Conservation (phyloP, 2,329 filamentous ascomycete species). For the Epichloe uncinata region DNA sequence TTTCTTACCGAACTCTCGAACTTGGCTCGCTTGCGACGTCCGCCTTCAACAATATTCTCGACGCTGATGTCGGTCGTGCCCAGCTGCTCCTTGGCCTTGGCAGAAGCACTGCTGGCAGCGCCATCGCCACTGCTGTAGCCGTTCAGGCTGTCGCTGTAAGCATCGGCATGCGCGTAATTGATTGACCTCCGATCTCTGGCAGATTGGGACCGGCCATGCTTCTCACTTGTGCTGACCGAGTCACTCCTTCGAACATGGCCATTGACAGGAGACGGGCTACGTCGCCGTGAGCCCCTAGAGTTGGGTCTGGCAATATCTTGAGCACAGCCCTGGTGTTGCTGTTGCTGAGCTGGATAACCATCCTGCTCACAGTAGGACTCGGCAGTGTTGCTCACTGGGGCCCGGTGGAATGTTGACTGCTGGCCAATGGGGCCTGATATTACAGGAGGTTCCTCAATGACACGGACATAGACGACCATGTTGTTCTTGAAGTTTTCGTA, state of each 20-base stretch:
- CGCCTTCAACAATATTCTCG: slow-evolving; percentile 95
- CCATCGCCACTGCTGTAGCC: slow-evolving; percentile 83
- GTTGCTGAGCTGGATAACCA: slow-evolving; percentile 28
- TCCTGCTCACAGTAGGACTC: slow-evolving; percentile 43
- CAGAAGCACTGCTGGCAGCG: slow-evolving; percentile 56
- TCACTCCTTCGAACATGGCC: slow-evolving; percentile 62
- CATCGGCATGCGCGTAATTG: slow-evolving; percentile 40
- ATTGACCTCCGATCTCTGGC: slow-evolving; percentile 50
- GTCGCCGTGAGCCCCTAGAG: slow-evolving; percentile 58
- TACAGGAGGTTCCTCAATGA: slow-evolving; percentile 49
- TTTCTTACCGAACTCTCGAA: slow-evolving; percentile 86
- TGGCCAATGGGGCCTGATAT: slow-evolving; percentile 35
- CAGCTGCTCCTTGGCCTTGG: slow-evolving; percentile 71
- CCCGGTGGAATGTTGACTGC: slow-evolving; percentile 32
- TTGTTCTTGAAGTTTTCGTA: slow-evolving; percentile 92
- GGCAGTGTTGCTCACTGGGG: slow-evolving; percentile 25
- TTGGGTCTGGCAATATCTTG: slow-evolving; percentile 53
- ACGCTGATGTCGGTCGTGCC: slow-evolving; percentile 95
- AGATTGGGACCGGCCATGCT: slow-evolving; percentile 57
- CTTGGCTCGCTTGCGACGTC: slow-evolving; percentile 87
- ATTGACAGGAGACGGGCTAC: slow-evolving; percentile 63
- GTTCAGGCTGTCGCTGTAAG: slow-evolving; percentile 49
- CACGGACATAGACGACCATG: slow-evolving; percentile 87
- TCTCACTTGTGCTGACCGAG: slow-evolving; percentile 49
- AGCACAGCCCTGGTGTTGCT: slow-evolving; percentile 34